Evolutionary conservation across 2,329 filamentous ascomycete genomes (phyloP).

Genomic region (Zalaria obscura): DNA sequence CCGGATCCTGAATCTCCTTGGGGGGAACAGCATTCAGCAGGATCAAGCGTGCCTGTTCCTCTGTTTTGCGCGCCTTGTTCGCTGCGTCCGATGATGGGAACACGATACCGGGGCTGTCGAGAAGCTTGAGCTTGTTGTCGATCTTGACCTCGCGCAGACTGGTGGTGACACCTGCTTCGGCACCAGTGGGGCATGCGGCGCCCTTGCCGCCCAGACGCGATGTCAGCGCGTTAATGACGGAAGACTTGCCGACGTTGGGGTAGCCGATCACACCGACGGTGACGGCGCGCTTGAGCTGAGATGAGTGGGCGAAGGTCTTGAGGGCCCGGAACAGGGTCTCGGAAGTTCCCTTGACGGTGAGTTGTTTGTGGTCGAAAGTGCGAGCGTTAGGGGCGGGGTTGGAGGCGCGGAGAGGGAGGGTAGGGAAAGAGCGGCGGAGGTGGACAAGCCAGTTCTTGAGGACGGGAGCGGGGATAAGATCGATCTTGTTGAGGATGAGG

Average conservation of each 20-base stretch:
- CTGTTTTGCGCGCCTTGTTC: constrained; percentile 27
- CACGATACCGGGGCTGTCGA: constrained; percentile 89
- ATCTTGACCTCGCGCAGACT: constrained; percentile 82
- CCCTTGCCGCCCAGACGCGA: constrained; percentile 57
- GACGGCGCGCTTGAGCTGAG: constrained; percentile 76
- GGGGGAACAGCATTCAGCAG: constrained; percentile 86
- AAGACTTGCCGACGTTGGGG: constrained; percentile 92
- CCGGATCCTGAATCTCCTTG: constrained; percentile 83
- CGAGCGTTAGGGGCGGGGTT: constrained; percentile 71
- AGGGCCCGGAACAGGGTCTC: constrained; percentile 75
- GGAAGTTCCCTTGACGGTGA: constrained; percentile 77
- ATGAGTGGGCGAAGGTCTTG: constrained; percentile 72
- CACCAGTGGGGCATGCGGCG: constrained; percentile 70
- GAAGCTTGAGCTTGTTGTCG: constrained; percentile 82
- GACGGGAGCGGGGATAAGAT: constrained; percentile 69
- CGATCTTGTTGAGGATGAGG: constrained; percentile 89
- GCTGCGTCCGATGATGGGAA: constrained; percentile 54
- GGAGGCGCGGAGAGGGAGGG: constrained; percentile 74
- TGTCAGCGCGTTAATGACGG: constrained; percentile 85
- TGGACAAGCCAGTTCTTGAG: constrained; percentile 75
- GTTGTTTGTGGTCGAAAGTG: constrained; percentile 81
- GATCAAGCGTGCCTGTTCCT: constrained; percentile 67
- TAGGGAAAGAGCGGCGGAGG: constrained; percentile 80
- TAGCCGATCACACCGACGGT: constrained; percentile 91
- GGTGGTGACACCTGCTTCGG: constrained; percentile 85